phyloP scores from a whole-genome alignment of 1,284 basidiomycete genomes.

The Coniophora puteana region DNA sequence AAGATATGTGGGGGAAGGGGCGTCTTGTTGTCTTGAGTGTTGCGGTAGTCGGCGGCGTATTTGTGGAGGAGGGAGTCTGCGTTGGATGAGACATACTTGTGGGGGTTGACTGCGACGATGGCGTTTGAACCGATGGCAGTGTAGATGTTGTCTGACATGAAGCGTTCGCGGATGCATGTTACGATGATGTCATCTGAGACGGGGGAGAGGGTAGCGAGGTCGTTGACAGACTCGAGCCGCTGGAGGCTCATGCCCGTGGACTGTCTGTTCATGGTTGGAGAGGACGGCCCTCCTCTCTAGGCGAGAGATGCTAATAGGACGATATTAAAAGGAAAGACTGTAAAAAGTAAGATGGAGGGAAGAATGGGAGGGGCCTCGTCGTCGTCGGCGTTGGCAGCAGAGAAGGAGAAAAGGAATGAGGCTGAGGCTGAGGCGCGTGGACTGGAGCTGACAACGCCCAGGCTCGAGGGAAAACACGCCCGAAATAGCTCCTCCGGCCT shows the following conservation, averaged over 20 bases:
- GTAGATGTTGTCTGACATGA: slow-evolving; percentile 82
- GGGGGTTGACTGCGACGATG: slow-evolving; percentile 84
- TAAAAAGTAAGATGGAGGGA: neutral
- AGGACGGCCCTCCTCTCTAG: too few species aligned
- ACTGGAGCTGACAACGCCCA: too few species aligned
- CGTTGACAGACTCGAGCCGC: slow-evolving; percentile 62
- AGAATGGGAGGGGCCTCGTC: neutral
- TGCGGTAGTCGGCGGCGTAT: slow-evolving; percentile 76
- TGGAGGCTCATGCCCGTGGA: slow-evolving; percentile 44
- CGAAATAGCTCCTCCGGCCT: too few species aligned
- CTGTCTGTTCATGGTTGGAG: slow-evolving; percentile 29
- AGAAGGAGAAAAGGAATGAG: slow-evolving; percentile 1
- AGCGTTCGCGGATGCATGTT: slow-evolving; percentile 81
- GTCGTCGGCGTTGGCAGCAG: slow-evolving; percentile 1
- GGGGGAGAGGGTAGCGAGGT: slow-evolving; percentile 59
- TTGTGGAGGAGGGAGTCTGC: slow-evolving; percentile 80
- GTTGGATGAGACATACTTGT: slow-evolving; percentile 80
- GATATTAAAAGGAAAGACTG: neutral
- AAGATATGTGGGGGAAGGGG: slow-evolving; percentile 80
- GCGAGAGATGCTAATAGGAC: neutral
- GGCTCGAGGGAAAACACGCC: too few species aligned
- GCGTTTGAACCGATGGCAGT: slow-evolving; percentile 68
- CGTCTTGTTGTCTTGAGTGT: slow-evolving; percentile 52
- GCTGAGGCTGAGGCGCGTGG: too few species aligned
- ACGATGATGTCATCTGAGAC: slow-evolving; percentile 78